Conservation (phyloP, 2,329 filamentous ascomycete species). For the Scolecobasidium constrictum region DNA sequence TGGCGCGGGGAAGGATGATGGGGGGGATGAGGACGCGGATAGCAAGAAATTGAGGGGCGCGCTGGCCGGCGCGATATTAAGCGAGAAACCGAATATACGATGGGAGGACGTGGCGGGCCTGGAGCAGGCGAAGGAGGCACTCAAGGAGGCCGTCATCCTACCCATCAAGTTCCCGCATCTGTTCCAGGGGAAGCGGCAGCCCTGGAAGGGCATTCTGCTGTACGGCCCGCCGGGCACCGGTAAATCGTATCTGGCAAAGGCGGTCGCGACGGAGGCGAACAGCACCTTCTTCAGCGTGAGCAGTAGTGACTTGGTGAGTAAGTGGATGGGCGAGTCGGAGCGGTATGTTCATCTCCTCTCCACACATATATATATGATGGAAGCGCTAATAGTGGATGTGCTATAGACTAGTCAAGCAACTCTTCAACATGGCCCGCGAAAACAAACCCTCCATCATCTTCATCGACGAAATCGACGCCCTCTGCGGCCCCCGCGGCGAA, state of each 20-base stretch:
- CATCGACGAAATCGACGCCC: conserved; percentile 94
- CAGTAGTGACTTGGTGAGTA: conserved; percentile 92
- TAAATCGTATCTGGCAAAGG: conserved; percentile 95
- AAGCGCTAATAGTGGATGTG: conserved; percentile 10
- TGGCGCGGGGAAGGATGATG: conserved; percentile 52
- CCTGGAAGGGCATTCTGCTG: conserved; percentile 94
- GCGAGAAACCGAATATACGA: conserved; percentile 89
- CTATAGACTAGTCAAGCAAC: conserved; percentile 76
- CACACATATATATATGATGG: neutral
- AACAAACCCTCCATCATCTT: conserved; percentile 98
- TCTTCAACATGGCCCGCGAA: conserved; percentile 96
- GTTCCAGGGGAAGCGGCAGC: conserved; percentile 90
- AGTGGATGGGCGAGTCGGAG: conserved; percentile 99
- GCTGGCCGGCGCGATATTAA: conserved; percentile 80
- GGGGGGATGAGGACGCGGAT: conserved; percentile 71
- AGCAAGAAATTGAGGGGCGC: conserved; percentile 91
- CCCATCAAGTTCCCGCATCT: conserved; percentile 97
- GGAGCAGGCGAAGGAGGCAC: conserved; percentile 85
- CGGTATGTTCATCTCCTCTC: conserved; percentile 45
- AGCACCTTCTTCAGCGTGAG: conserved; percentile 99
- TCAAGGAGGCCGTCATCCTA: conserved; percentile 95
- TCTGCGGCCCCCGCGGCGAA: conserved; percentile 85
- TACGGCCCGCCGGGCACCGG: conserved; percentile 95
- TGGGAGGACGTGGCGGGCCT: conserved; percentile 98
- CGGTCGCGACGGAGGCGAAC: conserved; percentile 95